Percentiles rank a stretch among this genome's conserved stretches.
Evolutionary conservation across 495 filamentous ascomycete species (phyloP).

Genomic region (Rhypophila decipiens): DNA sequence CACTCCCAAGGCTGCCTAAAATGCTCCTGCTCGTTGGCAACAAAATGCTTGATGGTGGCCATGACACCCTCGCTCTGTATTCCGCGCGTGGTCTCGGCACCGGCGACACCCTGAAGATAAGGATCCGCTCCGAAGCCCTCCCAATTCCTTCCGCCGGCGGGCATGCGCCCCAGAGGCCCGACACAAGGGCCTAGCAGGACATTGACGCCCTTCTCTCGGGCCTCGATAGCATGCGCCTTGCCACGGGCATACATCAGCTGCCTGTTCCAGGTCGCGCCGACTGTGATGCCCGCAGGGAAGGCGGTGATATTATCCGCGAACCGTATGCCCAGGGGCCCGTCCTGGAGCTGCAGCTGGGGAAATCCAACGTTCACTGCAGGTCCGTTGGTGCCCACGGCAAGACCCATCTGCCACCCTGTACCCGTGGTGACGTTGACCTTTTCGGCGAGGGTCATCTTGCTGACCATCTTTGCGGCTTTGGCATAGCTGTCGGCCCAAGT

Average conservation of each 20-base stretch:
- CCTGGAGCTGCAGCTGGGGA: constrained; percentile 81
- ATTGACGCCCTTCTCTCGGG: constrained; percentile 65
- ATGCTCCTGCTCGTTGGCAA: constrained; percentile 72
- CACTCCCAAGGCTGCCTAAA: constrained; percentile 76
- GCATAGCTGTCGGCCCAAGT: constrained; percentile 73
- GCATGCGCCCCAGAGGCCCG: constrained; percentile 63
- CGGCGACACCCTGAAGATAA: constrained; percentile 61
- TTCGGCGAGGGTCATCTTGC: constrained; percentile 76
- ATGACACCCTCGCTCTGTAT: constrained; percentile 70
- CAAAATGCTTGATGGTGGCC: constrained; percentile 66
- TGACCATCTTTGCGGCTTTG: constrained; percentile 74
- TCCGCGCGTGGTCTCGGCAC: constrained; percentile 58
- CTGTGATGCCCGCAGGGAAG: constrained; percentile 62
- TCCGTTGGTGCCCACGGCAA: constrained; percentile 87
- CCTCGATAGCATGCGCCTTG: constrained; percentile 60
- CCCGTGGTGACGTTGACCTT: constrained; percentile 96
- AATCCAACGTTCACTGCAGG: constrained; percentile 66
- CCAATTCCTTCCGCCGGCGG: constrained; percentile 69
- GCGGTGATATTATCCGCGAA: constrained; percentile 59
- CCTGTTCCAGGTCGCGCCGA: constrained; percentile 56
- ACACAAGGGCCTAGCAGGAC: constrained; percentile 63
- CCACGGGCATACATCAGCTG: constrained; percentile 64
- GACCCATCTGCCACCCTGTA: constrained; percentile 82
- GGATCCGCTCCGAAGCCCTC: constrained; percentile 74
- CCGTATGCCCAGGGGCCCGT: constrained; percentile 67